Evolutionary conservation across 2,329 filamentous ascomycete species (phyloP).

Genomic region (Fusarium phyllophilum): DNA sequence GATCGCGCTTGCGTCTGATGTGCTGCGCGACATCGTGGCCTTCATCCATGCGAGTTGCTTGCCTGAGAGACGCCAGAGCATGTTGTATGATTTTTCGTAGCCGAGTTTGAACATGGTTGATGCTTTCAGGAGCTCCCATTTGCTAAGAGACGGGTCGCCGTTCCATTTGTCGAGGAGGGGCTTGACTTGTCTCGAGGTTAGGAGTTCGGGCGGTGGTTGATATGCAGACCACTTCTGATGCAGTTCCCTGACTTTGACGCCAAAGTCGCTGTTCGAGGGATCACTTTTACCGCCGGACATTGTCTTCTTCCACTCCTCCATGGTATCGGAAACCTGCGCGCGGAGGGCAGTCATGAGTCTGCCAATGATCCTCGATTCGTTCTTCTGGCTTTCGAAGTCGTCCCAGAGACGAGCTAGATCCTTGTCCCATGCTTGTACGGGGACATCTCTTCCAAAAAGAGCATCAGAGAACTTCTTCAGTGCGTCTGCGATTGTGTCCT

Average conservation of each 20-base stretch:
- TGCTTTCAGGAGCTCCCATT: conserved; percentile 63
- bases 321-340: conserved; percentile 47
- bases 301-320: conserved; percentile 49
- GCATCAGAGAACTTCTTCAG: conserved; percentile 47
- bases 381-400: conserved; percentile 47
- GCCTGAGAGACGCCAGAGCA: conserved; percentile 61
- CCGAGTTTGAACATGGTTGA: conserved; percentile 58
- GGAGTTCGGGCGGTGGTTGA: conserved; percentile 45
- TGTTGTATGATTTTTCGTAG: conserved; percentile 40
- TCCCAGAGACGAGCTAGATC: conserved; percentile 51
- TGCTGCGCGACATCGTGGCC: conserved; percentile 40
- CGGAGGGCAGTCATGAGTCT: conserved; percentile 49
- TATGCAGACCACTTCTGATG: conserved; percentile 57
- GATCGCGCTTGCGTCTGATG: conserved; percentile 33
- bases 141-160: conserved; percentile 44
- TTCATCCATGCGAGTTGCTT: conserved; percentile 62
- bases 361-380: conserved; percentile 43
- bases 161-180: conserved; percentile 44
- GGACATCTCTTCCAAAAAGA: conserved; percentile 14
- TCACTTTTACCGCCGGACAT: background rate
- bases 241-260: conserved; percentile 47
- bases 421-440: conserved; percentile 49
- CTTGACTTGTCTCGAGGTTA: conserved; percentile 40
- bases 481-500: conserved; percentile 52
- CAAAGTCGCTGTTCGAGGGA: conserved; percentile 46